Evolutionary conservation across 495 filamentous ascomycete species (phyloP), one percentile per base, ranked within the genome.

Genomic region (Trichocladium uniseriatum): DNA sequence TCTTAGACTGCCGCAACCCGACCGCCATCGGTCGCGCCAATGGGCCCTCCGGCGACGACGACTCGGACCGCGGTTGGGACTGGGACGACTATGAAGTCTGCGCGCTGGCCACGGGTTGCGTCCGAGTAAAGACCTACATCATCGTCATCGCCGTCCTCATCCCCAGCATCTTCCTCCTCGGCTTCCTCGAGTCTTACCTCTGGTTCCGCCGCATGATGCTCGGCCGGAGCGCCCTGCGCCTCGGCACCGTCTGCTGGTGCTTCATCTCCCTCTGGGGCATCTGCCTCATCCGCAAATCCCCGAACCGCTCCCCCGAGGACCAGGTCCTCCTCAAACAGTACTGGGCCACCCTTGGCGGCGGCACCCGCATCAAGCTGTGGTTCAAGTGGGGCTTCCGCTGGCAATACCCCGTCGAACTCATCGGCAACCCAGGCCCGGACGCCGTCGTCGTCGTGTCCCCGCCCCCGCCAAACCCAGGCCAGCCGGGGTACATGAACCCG

Each of bases 131-230:
- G n/a, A n/a, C n/a, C n/a, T n/a, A n/a, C n/a, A n/a, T 67, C 4
- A 59, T 77, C 38, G 68, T 72, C 35, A 43, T 62, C 7, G 55
- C 65, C 7, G 48, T 71, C 13, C 61, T 73, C 38, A 48, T 72
- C 7, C 64, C 69, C 6, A 40, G 71, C 3, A 56, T 70, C 45
- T 67, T 79, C 48, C 36, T 77, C 18, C 54, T 70, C 13, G 75
- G 75, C 22, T 69, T 77, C 52, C 36, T 74, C 40, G 74, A 77
- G 51, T 66, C 62, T 39, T 79, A 62, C 56, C 50, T 73, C 36
- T 73, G 72, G 47, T 79, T 79, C 63, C 68, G 72, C 29, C 67
- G 71, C 6, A 55, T 79, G 49, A 76, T 76, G 73, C 62, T 66
- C 1, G 74, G 75, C 27, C 69, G 67, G 62, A 61, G 68, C 28